Base-by-base conservation (phyloP, 2,329 filamentous ascomycete species). In the Trichoderma afroharzianum region DNA sequence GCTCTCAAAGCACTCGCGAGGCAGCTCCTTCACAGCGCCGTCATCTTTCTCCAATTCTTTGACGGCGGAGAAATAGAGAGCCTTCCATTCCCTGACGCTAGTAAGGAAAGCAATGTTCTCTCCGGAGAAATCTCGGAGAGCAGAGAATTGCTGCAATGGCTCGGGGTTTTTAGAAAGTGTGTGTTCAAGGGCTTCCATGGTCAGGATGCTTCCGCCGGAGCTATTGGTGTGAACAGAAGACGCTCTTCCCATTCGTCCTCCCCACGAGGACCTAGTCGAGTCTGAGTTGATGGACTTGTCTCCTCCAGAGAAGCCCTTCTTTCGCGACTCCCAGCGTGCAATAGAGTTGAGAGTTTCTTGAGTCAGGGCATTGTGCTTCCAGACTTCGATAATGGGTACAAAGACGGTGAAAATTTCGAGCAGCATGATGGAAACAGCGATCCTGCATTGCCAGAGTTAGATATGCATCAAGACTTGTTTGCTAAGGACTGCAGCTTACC, bases 51-150 rank as follows among this genome's bases (percentile, higher is more conserved):
- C 75, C 0, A 75, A 73, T 47, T 77, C 76, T 47, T 74, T 76
- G 18, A 76, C 72, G 6, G 74, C 67, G 0, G 78, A 76, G 12
- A 80, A 72, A 21, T 78, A 80, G 32, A 74, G 74, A 4, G 68
- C 63, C 73, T 80, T 80, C 80, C 80, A 82, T 71, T 85, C 83
- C 3, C 84, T 82, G 9, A 91, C 85, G 53, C 84, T 82, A 9
- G 85, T 87, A 6, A 92, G 80, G 78, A 92, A 92, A 61, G 90
- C 86, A 74, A 92, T 88, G 77, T 92, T 92, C 79, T 92, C 90
- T 7, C 88, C 89, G 0, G 89, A 91, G 77, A 92, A 91, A 74
- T 92, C 90, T 58, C 86, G 84, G 2, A 86, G 82, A 0, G 89
- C 89, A 0, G 90, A 89, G 77, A 90, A 92, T 71, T 87, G 80